Base-by-base conservation (phyloP, 2,329 filamentous ascomycete species). In the Paecilomyces formosus region DNA sequence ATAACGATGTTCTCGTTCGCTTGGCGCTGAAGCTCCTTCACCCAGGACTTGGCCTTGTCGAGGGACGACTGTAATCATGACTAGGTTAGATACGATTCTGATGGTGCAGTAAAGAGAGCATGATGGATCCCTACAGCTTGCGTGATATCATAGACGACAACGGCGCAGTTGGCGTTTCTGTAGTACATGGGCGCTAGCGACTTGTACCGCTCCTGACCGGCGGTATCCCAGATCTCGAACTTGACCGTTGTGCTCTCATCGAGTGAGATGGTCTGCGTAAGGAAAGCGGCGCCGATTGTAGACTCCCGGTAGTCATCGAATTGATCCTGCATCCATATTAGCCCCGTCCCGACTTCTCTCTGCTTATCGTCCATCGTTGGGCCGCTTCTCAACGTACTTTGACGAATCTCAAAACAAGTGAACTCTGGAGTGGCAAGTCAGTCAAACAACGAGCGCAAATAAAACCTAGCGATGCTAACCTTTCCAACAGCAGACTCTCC, bases 1-100 rank as follows among this genome's bases (percentile, higher is more conserved):
- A 99, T 99, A 76, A 99, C 92, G 76, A 99, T 99, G 78, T 97
- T 97, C 78, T 99, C 94, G 81, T 97, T 99, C 63, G 95, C 94
- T 79, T 99, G 94, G 73, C 94, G 88, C 78, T 99, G 94, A 57
- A 99, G 86, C 75, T 99, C 94, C 80, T 97, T 97, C 60, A 99
- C 93, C 94, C 94, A 99, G 52, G 92, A 89, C 78, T 99, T 99
- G 67, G 95, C 95, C 82, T 99, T 99, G 78, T 99, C 95, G 71
- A 99, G 82, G 54, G 94, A 99, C 64, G 92, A 86, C 94, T 99
- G 58, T 21, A 55, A 22, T 58, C 63, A 13, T 30, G 30, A 12
- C 59, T 21, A 52, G 54, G 57, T 70, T 57, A 68, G 65, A 56
- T 50, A 53, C 33, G 65, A 55, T 50, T 54, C 39, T 18, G 52